phyloP scores from a whole-genome alignment of 1,139 yeast species.

The Sugiyamaella pinicola region DNA sequence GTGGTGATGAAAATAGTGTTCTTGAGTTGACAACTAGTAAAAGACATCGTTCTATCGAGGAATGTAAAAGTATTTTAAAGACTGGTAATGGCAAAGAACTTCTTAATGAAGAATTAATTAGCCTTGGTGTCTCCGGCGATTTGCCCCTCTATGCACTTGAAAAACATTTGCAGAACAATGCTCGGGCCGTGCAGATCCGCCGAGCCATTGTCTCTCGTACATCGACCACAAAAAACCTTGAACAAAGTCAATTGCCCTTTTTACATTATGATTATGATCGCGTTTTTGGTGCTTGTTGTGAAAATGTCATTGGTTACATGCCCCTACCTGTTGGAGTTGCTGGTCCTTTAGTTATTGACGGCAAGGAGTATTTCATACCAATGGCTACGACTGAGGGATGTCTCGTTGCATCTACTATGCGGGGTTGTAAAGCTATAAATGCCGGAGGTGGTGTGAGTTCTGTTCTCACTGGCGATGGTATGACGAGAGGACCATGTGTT shows the following conservation, averaged over 20 bases:
- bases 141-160: slow-evolving; percentile 92
- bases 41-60: slow-evolving; percentile 50
- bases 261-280: slow-evolving; percentile 87
- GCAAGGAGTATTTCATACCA: slow-evolving; percentile 84
- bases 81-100: slow-evolving; percentile 71
- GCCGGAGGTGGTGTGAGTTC: slow-evolving; percentile 96
- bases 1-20: slow-evolving; percentile 26
- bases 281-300: slow-evolving; percentile 98
- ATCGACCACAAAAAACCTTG: slow-evolving; percentile 80
- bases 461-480: slow-evolving; percentile 92
- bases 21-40: slow-evolving; percentile 17
- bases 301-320: slow-evolving; percentile 93
- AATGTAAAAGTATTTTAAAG: slow-evolving; percentile 62
- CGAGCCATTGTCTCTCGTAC: slow-evolving; percentile 84
- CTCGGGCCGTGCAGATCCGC: slow-evolving; percentile 91
- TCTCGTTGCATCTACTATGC: slow-evolving; percentile 95
- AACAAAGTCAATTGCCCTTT: slow-evolving; percentile 73
- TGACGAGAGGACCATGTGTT: slow-evolving; percentile 99
- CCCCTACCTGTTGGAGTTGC: slow-evolving; percentile 98
- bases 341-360: slow-evolving; percentile 92
- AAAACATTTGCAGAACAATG: slow-evolving; percentile 81
- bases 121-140: slow-evolving; percentile 72
- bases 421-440: slow-evolving; percentile 98
- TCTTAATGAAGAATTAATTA: slow-evolving; percentile 69
- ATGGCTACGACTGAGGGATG: slow-evolving; percentile 99